Base-by-base conservation (phyloP, 305 asterid genomes). In the Stenogyne calaminthoides region DNA sequence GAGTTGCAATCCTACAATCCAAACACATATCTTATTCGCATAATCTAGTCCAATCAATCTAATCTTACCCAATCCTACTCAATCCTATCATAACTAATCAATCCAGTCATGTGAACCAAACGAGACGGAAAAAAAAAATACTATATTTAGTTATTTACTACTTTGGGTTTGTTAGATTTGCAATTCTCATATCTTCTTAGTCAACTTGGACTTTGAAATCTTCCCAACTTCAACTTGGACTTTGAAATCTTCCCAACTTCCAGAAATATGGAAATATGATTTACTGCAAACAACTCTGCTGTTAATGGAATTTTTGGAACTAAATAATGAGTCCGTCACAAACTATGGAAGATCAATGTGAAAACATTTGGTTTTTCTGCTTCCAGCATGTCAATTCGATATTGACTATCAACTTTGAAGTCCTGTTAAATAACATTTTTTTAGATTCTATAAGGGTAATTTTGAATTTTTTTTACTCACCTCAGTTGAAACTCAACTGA, bases 291-390 rank as follows among this genome's bases (percentile, higher is more conserved):
- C 60, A 91, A 91, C 74, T 96, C 96, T 14, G 36, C 94, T 22
- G 81, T 81, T 9, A 89, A 83, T 40, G 55, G 87, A 22, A 86
- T 93, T 39, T 71, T 93, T 81, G 90, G 87, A 69, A 88, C 88
- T 46, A 84, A 87, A 80, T 96, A 91, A 83, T 32, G 88, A 3
- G 88, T 83, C 34, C 97, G 91, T 52, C 97, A 93, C 84, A 93
- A 93, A 79, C 78, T 91, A 57, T 93, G 98, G 98, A 96, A 93
- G 66, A 84, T 93, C 82, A 89, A 93, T 55, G 90, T 91, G 77
- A 93, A 93, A 80, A 78, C 93, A 69, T 66, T 96, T 14, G 25
- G 65, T 93, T 74, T 92, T 91, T 71, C 76, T 93, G 64, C 73
- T 91, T 47, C 97, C 91, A 80, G 97, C 91, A 87, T 56, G 92